These are phyloP conservation scores for Plectosphaerella sp. DNA, from an alignment of 2,329 filamentous ascomycete genomes.

Conservation along the genomic window DNA sequence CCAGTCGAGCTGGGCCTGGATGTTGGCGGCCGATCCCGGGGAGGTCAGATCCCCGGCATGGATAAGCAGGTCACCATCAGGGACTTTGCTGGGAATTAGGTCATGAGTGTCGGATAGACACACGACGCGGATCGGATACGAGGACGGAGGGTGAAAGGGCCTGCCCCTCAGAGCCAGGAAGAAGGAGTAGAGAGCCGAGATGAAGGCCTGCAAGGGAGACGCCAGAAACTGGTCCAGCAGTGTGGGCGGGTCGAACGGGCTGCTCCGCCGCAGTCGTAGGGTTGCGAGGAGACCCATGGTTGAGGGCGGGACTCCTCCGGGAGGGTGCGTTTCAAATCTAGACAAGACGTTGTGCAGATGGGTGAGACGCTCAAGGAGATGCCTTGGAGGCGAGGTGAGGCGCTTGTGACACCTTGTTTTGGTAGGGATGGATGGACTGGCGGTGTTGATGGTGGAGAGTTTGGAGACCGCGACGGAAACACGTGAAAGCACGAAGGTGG, in stretches of 20 bases:
- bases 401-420: background rate
- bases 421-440: background rate
- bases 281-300: slow-evolving; percentile 39
- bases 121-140: slow-evolving; percentile 65
- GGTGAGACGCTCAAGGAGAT: no score
- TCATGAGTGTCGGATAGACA: slow-evolving; percentile 90
- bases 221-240: slow-evolving; percentile 59
- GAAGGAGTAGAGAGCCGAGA: slow-evolving; percentile 58
- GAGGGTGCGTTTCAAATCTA: no score
- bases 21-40: slow-evolving; percentile 63
- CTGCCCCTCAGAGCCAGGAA: slow-evolving; percentile 64
- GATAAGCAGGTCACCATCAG: slow-evolving; percentile 78
- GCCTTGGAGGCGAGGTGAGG: background rate
- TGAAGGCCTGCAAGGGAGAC: slow-evolving; percentile 63
- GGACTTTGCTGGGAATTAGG: slow-evolving; percentile 53
- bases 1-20: slow-evolving; percentile 86
- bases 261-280: slow-evolving; percentile 43
- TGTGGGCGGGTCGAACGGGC: slow-evolving; percentile 44
- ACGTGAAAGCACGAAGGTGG: background rate
- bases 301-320: background rate
- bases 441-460: slow-evolving; percentile 5
- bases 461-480: background rate
- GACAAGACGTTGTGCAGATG: no score
- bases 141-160: slow-evolving; percentile 53
- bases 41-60: slow-evolving; percentile 85